A percentile compares a stretch with the other conserved stretches of the same genome.
Evolutionary conservation across 2,329 filamentous ascomycete species (phyloP).

Genomic region (Colletotrichum sojae): DNA sequence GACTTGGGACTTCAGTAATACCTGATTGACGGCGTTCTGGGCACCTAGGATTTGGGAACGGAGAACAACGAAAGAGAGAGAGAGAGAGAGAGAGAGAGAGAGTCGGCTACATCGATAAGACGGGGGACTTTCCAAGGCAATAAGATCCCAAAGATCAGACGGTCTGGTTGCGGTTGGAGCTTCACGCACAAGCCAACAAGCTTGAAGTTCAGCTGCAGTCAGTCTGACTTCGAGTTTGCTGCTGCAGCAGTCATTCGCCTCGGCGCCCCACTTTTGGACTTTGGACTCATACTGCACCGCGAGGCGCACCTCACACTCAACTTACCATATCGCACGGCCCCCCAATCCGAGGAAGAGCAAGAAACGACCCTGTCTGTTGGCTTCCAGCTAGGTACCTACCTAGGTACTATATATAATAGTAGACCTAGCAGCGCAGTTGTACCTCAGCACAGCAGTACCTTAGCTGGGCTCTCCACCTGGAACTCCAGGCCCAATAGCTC

Average conservation of each 20-base stretch:
- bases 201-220: background rate
- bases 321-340: constrained; percentile 20
- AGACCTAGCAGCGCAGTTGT: constrained; percentile 1
- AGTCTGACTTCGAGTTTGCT: background rate
- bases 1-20: no score
- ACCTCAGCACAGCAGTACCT: background rate
- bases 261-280: constrained; percentile 17
- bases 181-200: constrained; percentile 5
- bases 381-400: no score
- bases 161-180: constrained; percentile 9
- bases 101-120: no score
- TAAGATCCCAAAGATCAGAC: no score
- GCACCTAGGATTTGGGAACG: no score
- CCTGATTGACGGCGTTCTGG: no score
- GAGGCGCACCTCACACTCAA: no score
- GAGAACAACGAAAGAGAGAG: no score
- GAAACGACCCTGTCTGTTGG: constrained; percentile 20
- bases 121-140: no score
- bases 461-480: constrained; percentile 27
- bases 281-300: no score
- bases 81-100: no score
- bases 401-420: no score
- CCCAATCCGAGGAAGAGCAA: constrained; percentile 17
- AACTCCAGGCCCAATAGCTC: constrained; percentile 31
- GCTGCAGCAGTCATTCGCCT: constrained; percentile 15